Base-by-base conservation (phyloP, 495 filamentous ascomycete genomes). In the Clohesyomyces aquaticus region DNA sequence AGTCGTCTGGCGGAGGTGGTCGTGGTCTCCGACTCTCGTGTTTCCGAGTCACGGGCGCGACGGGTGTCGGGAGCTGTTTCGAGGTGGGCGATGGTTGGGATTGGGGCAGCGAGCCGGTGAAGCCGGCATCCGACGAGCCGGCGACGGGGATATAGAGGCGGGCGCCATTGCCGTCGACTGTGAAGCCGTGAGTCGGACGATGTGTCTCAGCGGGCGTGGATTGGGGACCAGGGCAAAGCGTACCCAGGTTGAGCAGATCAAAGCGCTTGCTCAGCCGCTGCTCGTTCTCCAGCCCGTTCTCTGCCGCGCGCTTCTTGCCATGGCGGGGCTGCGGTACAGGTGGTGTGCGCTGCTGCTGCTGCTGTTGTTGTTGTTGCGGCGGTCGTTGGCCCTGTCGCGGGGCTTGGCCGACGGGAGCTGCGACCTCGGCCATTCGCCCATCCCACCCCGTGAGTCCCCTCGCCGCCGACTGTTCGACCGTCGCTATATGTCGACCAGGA, bases 231-330 rank as follows among this genome's bases (percentile, higher is more conserved):
- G 80, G 82, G 46, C 84, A 79, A 74, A 16, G 76, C 83, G 65
- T 84, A 93, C 91, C 88, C 54, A 97, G 78, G 73, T 91, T 89
- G 19, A 98, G 83, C 54, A 86, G 77, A 69, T 88, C 87, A 73
- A 98, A 82, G 67, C 87, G 82, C 78, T 98, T 98, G 38, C 85
- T 83, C 23, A 91, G 77, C 21, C 87, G 80, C 70, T 77, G 75
- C 43, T 74, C 72, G 59, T 70, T 64, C 56, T 75, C 73, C 59
- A 78, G 55, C 26, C 25, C 61, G 38, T 55, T 53, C 9, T 70
- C 64, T 4, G 66, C 70, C 8, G 51, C 29, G 21, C 72, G 51
- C 55, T 74, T 75, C 54, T 51, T 61, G 51, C 55, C 67, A 50
- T 64, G 56, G 25, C 38, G 55, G 32, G 14, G 32, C 32, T 6